Evolutionary conservation across 768 basidiomycete species (phyloP).

Genomic region (Coprinellus aureogranulatus): DNA sequence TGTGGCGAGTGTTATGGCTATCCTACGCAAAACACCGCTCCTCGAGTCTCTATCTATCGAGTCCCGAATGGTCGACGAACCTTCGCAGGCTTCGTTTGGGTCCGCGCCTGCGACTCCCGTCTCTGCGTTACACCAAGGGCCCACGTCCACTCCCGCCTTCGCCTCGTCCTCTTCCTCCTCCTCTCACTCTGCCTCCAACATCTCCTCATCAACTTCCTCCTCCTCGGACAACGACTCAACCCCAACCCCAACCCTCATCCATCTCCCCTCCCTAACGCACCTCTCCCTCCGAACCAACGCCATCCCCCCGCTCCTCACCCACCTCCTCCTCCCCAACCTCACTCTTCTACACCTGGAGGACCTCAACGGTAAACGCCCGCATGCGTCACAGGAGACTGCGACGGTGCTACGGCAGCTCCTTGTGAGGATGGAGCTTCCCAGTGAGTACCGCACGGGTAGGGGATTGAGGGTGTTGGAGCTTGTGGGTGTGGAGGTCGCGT

Average conservation of each 20-base stretch:
- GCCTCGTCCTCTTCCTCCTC: background rate
- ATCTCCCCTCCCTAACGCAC: slow-evolving; percentile 21
- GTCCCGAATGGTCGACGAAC: slow-evolving; percentile 14
- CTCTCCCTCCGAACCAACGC: slow-evolving; percentile 36
- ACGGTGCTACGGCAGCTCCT: slow-evolving; percentile 26
- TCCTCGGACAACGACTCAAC: no score
- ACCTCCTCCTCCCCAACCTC: slow-evolving; percentile 30
- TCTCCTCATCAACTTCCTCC: no score
- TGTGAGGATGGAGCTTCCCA: slow-evolving; percentile 29
- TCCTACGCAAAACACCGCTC: slow-evolving; percentile 14
- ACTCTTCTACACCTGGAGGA: slow-evolving; percentile 30
- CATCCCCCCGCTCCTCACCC: slow-evolving; percentile 27
- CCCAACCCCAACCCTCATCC: slow-evolving; percentile 9
- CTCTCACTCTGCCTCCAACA: background rate
- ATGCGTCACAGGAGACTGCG: slow-evolving; percentile 27
- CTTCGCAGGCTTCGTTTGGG: background rate
- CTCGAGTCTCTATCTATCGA: slow-evolving; percentile 20
- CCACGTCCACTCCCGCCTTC: background rate
- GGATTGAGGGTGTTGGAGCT: slow-evolving; percentile 26
- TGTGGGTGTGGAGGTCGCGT: slow-evolving; percentile 20
- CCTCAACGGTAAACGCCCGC: slow-evolving; percentile 30
- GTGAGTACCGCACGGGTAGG: slow-evolving; percentile 12
- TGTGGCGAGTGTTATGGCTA: slow-evolving; percentile 16
- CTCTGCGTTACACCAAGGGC: no score
- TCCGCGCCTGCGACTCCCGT: background rate